phyloP scores from a whole-genome alignment of 1,284 basidiomycete genomes.

The Puccinia triticina region DNA sequence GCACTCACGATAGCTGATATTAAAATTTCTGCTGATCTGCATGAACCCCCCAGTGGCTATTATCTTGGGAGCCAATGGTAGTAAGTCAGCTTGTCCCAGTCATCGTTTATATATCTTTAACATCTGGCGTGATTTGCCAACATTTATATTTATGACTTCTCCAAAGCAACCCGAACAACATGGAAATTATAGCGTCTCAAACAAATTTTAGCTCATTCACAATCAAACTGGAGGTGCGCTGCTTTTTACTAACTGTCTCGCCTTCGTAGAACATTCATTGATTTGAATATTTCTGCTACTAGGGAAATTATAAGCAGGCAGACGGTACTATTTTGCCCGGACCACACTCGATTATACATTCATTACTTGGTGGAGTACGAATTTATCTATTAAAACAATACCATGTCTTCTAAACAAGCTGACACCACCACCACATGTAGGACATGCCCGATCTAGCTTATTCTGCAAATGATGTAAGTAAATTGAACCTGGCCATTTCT shows the following conservation, averaged over 20 bases:
- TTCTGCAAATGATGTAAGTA: conserved; percentile 46
- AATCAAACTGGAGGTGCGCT: conserved; percentile 34
- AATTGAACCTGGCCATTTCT: background rate
- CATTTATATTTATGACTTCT: background rate
- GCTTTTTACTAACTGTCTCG: background rate
- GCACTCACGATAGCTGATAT: background rate
- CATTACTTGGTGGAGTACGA: conserved; percentile 39
- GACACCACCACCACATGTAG: background rate
- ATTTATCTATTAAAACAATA: background rate
- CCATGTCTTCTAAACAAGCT: background rate
- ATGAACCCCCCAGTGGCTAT: conserved; percentile 13
- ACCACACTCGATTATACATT: conserved; percentile 39
- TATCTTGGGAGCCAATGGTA: conserved; percentile 44
- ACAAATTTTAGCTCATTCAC: conserved; percentile 21
- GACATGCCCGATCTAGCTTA: conserved; percentile 34
- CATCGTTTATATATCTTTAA: background rate
- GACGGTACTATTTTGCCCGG: conserved; percentile 14
- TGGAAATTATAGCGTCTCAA: conserved; percentile 2
- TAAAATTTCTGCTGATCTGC: background rate
- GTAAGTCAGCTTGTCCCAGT: conserved; percentile 1
- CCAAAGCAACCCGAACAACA: conserved; percentile 23
- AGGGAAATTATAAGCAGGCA: conserved; percentile 18
- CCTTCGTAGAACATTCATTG: background rate
- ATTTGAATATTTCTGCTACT: background rate
- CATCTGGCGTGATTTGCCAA: background rate